These are phyloP conservation scores for Plasmodium vivax DNA, from an alignment of 169 alveolate genomes.

Conservation along the genomic window DNA sequence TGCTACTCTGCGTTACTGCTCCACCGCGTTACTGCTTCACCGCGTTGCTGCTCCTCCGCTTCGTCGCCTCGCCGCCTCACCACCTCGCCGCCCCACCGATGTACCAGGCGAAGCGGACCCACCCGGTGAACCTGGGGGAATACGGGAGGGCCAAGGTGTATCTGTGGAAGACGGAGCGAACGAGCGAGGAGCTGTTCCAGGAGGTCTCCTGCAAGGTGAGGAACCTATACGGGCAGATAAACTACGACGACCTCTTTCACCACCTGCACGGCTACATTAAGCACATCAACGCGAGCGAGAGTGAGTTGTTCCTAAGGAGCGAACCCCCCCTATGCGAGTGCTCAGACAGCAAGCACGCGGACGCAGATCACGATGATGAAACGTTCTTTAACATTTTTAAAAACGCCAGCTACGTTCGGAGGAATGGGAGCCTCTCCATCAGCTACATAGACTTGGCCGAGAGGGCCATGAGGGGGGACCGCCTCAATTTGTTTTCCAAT, in stretches of 20 bases:
- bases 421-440: constrained; percentile 68
- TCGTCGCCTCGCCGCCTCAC: neutral
- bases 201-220: constrained; percentile 38
- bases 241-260: constrained; percentile 68
- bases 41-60: neutral
- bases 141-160: constrained; percentile 65
- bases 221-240: constrained; percentile 54
- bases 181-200: constrained; percentile 42
- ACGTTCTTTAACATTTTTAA: constrained; percentile 36
- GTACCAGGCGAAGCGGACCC: neutral
- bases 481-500: constrained; percentile 51
- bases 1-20: no score
- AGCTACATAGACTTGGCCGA: constrained; percentile 18
- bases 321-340: neutral
- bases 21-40: no score
- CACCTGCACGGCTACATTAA: constrained; percentile 40
- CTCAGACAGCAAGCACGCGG: neutral
- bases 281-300: constrained; percentile 31
- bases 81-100: neutral
- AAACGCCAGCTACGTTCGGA: constrained; percentile 40
- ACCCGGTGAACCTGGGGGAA: constrained; percentile 19
- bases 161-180: constrained; percentile 67
- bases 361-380: constrained; percentile 7
- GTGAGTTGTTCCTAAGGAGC: constrained; percentile 35
- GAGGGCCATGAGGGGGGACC: constrained; percentile 2